A percentile compares a stretch with the other conserved stretches of the same genome.
Conservation (phyloP, 2,329 filamentous ascomycete species). For the Ascochyta pisi region DNA sequence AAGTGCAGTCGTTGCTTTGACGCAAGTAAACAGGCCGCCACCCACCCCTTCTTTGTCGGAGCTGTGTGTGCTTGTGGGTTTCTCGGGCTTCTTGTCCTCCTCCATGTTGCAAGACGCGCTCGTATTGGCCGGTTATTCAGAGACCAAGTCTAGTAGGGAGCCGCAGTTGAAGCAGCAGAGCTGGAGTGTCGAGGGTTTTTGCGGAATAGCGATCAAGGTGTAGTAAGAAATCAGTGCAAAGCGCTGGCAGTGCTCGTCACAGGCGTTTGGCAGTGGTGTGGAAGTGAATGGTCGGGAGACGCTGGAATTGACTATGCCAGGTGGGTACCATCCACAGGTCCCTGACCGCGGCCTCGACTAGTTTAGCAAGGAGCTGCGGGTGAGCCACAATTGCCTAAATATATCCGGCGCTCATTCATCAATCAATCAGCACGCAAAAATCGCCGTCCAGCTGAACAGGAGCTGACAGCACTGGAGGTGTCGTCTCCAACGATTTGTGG, state of each 20-base stretch:
- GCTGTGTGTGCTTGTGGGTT: slow-evolving; percentile 43
- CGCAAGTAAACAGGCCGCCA: not conserved
- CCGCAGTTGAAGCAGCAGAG: slow-evolving; percentile 7
- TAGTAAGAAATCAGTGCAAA: slow-evolving; percentile 6
- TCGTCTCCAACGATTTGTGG: not conserved
- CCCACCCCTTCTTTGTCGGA: slow-evolving; percentile 42
- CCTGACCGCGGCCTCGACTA: slow-evolving; percentile 8
- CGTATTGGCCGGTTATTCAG: not conserved
- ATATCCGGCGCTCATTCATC: slow-evolving; percentile 4
- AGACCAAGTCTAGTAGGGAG: slow-evolving; percentile 2
- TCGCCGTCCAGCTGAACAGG: slow-evolving; percentile 5
- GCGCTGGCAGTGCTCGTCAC: slow-evolving; percentile 11
- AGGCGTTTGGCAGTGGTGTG: slow-evolving; percentile 11
- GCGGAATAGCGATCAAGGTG: slow-evolving; percentile 9
- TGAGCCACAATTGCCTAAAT: slow-evolving; percentile 17
- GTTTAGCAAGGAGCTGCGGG: slow-evolving; percentile 10
- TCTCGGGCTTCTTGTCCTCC: slow-evolving; percentile 23
- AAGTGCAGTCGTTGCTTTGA: not conserved
- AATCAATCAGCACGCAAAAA: not conserved
- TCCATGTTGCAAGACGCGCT: slow-evolving; percentile 12
- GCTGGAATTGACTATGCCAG: slow-evolving; percentile 2
- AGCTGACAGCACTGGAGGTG: not conserved
- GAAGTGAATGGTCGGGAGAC: slow-evolving; percentile 17
- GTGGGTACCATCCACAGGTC: not conserved
- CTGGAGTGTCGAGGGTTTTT: not conserved